Percentiles rank a stretch among this genome's conserved stretches.
Evolutionary conservation across 805 yeast genomes (phyloP).

Genomic region (Torulaspora gathmanii): DNA sequence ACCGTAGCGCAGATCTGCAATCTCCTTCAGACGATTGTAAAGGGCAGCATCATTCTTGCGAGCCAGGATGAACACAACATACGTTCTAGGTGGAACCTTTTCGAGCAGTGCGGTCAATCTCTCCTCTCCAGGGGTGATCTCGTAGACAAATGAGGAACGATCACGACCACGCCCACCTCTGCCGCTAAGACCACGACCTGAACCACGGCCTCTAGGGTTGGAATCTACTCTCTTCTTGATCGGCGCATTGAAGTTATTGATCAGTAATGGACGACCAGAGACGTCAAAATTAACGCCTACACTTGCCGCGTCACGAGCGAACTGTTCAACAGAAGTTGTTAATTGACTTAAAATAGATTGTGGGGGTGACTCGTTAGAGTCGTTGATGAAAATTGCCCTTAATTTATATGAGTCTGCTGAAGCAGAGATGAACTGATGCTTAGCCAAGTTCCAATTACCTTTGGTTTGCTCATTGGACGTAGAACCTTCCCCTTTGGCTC

Average conservation of each 20-base stretch:
- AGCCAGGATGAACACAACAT: conserved; percentile 17
- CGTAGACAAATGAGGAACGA: conserved; percentile 5
- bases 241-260: conserved; percentile 19
- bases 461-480: conserved; percentile 15
- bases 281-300: conserved; percentile 20
- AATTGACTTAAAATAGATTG: conserved; percentile 12
- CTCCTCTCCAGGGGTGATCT: conserved; percentile 19
- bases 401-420: conserved; percentile 10
- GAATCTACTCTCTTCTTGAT: conserved; percentile 7
- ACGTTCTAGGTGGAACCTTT: conserved; percentile 18
- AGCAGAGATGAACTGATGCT: conserved; percentile 16
- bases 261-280: conserved; percentile 15
- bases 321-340: conserved; percentile 8
- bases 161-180: conserved; percentile 11
- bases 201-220: conserved; percentile 17
- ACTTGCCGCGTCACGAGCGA: conserved; percentile 14
- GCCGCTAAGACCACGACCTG: conserved; percentile 19
- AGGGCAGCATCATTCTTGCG: conserved; percentile 12
- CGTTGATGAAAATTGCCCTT: conserved; percentile 19
- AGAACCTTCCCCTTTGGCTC: conserved; percentile 9
- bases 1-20: conserved; percentile 23
- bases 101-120: conserved; percentile 10
- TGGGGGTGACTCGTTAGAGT: conserved; percentile 14
- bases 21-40: conserved; percentile 22
- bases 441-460: conserved; percentile 22